Percentiles rank a stretch among this genome's conserved stretches.
phyloP scores from a whole-genome alignment of 2,329 filamentous ascomycete species.

The Colletotrichum viniferum region DNA sequence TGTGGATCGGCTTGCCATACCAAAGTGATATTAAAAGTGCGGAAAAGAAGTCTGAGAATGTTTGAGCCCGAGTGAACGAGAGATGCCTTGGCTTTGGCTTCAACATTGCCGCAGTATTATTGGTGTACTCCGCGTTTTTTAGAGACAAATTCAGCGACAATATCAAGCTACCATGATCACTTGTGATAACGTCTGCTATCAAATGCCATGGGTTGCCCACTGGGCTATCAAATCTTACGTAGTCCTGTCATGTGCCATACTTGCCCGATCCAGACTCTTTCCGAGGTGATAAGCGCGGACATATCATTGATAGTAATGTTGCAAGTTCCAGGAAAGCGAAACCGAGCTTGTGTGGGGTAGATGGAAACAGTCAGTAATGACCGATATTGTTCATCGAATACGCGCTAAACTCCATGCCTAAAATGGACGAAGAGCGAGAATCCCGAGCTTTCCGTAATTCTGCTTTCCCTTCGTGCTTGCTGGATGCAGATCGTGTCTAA shows the following conservation, averaged over 20 bases:
- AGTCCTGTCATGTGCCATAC: not conserved
- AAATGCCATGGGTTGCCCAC: not conserved
- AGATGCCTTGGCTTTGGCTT: not conserved
- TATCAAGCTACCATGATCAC: not conserved
- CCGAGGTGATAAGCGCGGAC: not conserved
- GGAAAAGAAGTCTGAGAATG: not conserved
- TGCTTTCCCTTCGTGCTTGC: fast-evolving
- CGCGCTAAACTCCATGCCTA: not conserved
- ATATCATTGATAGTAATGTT: not conserved
- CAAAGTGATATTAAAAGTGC: not conserved
- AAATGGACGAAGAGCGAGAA: not conserved
- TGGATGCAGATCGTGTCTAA: fast-evolving
- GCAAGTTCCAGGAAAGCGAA: not conserved
- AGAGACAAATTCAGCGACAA: not conserved
- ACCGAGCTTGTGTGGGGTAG: not conserved
- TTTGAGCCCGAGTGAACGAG: not conserved
- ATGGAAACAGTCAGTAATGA: not conserved
- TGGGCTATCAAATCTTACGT: not conserved
- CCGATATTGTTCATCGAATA: not conserved
- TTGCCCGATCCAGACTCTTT: not conserved
- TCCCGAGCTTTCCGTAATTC: not conserved
- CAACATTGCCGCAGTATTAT: not conserved
- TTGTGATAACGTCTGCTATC: not conserved
- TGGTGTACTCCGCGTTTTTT: not conserved
- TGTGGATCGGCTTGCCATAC: not conserved